phyloP scores from a whole-genome alignment of 2,329 filamentous ascomycete species.

The Penicillium thymicola region DNA sequence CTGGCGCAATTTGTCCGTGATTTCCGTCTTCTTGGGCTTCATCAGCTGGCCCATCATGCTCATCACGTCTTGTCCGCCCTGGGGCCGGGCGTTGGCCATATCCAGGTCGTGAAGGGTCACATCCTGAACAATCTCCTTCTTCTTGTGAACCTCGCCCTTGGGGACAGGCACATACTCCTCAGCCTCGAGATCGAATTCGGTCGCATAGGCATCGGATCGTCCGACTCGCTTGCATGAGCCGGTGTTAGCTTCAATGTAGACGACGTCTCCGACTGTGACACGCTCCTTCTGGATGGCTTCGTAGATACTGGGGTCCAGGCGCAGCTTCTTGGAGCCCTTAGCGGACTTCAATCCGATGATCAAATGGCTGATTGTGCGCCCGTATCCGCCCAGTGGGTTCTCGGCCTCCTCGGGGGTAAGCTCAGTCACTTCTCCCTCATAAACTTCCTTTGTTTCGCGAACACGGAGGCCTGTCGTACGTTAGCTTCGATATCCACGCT shows the following conservation, averaged over 20 bases:
- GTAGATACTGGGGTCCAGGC: constrained; percentile 96
- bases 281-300: constrained; percentile 98
- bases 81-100: constrained; percentile 88
- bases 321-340: constrained; percentile 95
- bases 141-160: constrained; percentile 99
- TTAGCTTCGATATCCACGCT: constrained; percentile 14
- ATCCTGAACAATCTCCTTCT: constrained; percentile 99
- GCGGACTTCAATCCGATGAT: constrained; percentile 93
- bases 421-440: constrained; percentile 97
- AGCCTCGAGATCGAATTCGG: constrained; percentile 96
- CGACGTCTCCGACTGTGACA: constrained; percentile 91
- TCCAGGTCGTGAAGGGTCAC: constrained; percentile 96
- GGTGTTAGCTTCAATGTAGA: constrained; percentile 99
- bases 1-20: constrained; percentile 90
- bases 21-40: constrained; percentile 99
- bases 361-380: constrained; percentile 93
- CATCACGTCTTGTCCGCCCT: constrained; percentile 99
- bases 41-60: constrained; percentile 99
- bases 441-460: constrained; percentile 98
- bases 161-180: constrained; percentile 99
- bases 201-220: constrained; percentile 92
- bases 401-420: constrained; percentile 96
- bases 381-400: constrained; percentile 94
- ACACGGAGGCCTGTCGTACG: constrained; percentile 67
- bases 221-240: constrained; percentile 97